Base-by-base conservation (phyloP, 140 eudicot species). In the Oenanthe javanica region DNA sequence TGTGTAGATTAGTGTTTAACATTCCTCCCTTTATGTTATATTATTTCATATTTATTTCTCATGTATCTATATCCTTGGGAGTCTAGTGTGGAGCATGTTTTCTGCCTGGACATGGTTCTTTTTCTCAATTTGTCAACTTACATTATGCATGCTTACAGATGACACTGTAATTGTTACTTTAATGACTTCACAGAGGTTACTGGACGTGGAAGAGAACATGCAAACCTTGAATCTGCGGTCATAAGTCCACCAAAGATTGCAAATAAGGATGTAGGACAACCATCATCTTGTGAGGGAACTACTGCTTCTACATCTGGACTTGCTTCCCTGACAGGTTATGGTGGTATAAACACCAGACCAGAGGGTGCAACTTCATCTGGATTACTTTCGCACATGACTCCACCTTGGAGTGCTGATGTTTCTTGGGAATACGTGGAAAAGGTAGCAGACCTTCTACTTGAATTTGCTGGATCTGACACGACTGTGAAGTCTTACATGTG, bases 281-380 rank as follows among this genome's bases (percentile, higher is more conserved):
- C 57, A 82, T 77, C 83, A 81, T 85, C 98, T 74, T 92, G 78
- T 77, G 97, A 91, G 45, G 97, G 89, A 84, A 86, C 84, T 8
- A 8, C 76, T 70, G 93, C 94, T 80, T 91, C 95, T 40, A 88
- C 92, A 71, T 90, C 96, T 70, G 96, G 93, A 75, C 79, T 86
- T 77, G 94, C 91, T 79, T 92, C 97, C 19, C 98, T 89, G 83
- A 89, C 89, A 52, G 98, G 97, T 85, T 94, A 97, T 27, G 98
- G 98, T 45, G 97, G 92, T 77, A 84, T 90, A 63, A 92, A 90
- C 84, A 97, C 98, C 75, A 94, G 96, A 84, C 91, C 97, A 75
- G 97, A 93, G 78, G 92, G 98, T 87, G 97, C 98, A 51, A 83
- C 97, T 9, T 94, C 98, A 61, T 94, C 98, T 36, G 98, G 98